A percentile compares a stretch with the other conserved stretches of the same genome.
These are phyloP conservation scores for Phylloporus sp. DNA, from an alignment of 768 basidiomycete genomes.

Conservation along the genomic window DNA sequence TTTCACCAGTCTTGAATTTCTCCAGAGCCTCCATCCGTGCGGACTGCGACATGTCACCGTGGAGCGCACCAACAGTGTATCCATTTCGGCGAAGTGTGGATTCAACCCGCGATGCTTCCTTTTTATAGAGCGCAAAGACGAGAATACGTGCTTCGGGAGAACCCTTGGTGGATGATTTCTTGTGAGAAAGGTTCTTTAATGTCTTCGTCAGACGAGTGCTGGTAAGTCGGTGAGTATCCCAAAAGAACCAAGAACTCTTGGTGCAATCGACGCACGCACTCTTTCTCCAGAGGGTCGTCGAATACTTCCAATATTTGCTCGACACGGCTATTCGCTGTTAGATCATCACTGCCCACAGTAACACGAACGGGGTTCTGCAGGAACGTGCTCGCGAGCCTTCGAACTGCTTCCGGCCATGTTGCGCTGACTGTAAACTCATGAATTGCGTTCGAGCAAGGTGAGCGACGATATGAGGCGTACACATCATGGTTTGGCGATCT, in stretches of 20 bases:
- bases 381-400: slow-evolving; percentile 85
- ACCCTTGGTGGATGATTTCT: slow-evolving; percentile 53
- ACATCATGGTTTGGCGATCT: slow-evolving; percentile 92
- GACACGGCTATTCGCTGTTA: slow-evolving; percentile 93
- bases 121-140: slow-evolving; percentile 96
- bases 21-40: slow-evolving; percentile 84
- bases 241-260: neutral
- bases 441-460: neutral
- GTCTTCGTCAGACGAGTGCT: slow-evolving; percentile 60
- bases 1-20: slow-evolving; percentile 79
- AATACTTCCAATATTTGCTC: slow-evolving; percentile 91
- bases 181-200: slow-evolving; percentile 53
- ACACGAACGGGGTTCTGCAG: slow-evolving; percentile 80
- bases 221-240: neutral
- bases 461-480: slow-evolving; percentile 43
- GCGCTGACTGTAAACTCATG: slow-evolving; percentile 68
- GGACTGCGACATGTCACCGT: slow-evolving; percentile 87
- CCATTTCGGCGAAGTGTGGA: slow-evolving; percentile 68
- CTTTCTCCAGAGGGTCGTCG: slow-evolving; percentile 79
- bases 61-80: slow-evolving; percentile 77
- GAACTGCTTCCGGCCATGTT: slow-evolving; percentile 96
- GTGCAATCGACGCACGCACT: slow-evolving; percentile 47
- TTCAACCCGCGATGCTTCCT: slow-evolving; percentile 91
- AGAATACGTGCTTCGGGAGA: slow-evolving; percentile 66
- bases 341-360: slow-evolving; percentile 92